phyloP scores from a whole-genome alignment of 2,329 filamentous ascomycete species.

The Colletotrichum aenigma region DNA sequence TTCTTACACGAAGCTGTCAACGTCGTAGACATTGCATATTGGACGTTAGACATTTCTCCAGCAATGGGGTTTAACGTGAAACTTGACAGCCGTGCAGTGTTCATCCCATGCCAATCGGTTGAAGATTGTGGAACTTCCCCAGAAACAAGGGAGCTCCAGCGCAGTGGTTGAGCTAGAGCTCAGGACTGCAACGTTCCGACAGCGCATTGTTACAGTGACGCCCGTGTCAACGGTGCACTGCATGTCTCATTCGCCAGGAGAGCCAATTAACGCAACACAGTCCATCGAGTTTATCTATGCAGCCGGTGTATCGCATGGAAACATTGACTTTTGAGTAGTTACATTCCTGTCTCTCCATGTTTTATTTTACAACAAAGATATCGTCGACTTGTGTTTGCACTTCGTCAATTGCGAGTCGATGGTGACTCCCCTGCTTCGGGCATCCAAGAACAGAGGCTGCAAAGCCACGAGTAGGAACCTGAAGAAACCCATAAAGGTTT shows the following conservation, averaged over 20 bases:
- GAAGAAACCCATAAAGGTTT: too few relatives aligned
- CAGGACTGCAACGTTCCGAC: background rate
- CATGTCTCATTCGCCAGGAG: background rate
- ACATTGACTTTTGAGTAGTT: background rate
- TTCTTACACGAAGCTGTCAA: rapidly evolving
- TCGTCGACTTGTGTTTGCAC: rapidly evolving
- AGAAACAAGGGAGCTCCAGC: background rate
- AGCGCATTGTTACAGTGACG: background rate
- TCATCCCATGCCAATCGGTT: background rate
- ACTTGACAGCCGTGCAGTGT: background rate
- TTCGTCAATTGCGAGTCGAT: too few relatives aligned
- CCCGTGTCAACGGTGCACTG: background rate
- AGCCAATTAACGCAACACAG: background rate
- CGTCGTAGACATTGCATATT: rapidly evolving
- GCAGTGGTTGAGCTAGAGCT: background rate
- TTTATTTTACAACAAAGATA: rapidly evolving
- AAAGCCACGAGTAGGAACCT: too few relatives aligned
- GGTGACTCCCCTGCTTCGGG: too few relatives aligned
- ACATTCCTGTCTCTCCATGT: rapidly evolving
- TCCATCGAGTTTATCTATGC: background rate
- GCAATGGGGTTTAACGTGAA: background rate
- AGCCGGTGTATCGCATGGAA: background rate
- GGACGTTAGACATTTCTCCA: background rate
- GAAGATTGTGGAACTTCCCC: slow-evolving; percentile 2
- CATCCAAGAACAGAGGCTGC: too few relatives aligned